A percentile compares a stretch with the other conserved stretches of the same genome.
Conservation (phyloP, 164 flowering plant genomes). For the Macadamia integrifolia region DNA sequence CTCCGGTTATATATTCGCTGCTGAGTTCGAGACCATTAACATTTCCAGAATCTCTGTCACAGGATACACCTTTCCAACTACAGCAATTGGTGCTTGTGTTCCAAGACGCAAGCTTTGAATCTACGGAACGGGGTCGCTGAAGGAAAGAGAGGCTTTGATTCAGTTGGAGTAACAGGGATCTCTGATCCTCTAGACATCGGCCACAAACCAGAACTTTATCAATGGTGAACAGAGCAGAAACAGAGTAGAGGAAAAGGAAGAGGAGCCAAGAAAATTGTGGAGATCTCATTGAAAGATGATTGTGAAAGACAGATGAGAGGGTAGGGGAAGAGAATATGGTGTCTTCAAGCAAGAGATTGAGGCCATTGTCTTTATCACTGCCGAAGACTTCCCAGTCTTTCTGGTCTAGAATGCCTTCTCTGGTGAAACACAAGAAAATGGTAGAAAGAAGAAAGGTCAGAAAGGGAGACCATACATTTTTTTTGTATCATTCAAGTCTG, state of each 20-base stretch:
- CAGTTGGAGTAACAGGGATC: constrained; percentile 17
- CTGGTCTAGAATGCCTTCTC: too few species aligned
- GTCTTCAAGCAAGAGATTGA: too few species aligned
- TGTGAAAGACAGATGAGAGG: background rate
- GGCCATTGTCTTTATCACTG: too few species aligned
- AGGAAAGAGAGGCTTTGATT: constrained; percentile 18
- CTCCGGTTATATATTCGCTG: constrained; percentile 16
- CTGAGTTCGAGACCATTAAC: constrained; percentile 31
- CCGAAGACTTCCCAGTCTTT: too few species aligned
- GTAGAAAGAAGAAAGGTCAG: too few species aligned
- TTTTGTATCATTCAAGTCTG: too few species aligned
- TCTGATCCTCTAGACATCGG: constrained; percentile 32
- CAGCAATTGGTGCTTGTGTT: constrained; percentile 26
- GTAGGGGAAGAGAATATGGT: too few species aligned
- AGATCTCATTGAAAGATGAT: constrained; percentile 21
- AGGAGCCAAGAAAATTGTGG: constrained; percentile 14
- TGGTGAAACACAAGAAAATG: too few species aligned
- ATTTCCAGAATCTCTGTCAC: constrained; percentile 19
- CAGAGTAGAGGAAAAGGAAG: background rate
- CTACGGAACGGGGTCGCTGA: background rate
- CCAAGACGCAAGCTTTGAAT: constrained; percentile 29
- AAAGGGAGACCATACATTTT: too few species aligned
- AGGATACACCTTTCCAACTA: constrained; percentile 31
- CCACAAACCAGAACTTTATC: constrained; percentile 7
- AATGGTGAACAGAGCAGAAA: background rate